Evolutionary conservation across 176 grass and related monocot species (phyloP).

Genomic region (Aegilops longissima): DNA sequence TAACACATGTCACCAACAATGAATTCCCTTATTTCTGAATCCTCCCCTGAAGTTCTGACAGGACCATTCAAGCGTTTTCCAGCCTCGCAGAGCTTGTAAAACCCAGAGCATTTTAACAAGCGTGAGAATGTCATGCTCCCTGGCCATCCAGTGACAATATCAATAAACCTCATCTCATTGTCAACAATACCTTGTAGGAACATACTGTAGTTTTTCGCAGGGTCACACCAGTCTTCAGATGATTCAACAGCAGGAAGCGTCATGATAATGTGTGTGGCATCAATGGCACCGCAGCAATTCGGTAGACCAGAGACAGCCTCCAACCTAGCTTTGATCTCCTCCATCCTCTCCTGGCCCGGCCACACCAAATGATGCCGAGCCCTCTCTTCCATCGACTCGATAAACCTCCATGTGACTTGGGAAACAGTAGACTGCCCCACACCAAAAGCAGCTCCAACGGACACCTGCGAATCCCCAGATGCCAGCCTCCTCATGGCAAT

Average conservation of each 20-base stretch:
- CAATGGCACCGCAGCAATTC: conserved; percentile 86
- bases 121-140: conserved; percentile 80
- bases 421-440: conserved; percentile 97
- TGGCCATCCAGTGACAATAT: conserved; percentile 89
- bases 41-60: conserved; percentile 47
- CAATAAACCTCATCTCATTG: conserved; percentile 91
- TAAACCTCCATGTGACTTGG: conserved; percentile 97
- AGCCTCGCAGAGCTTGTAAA: conserved; percentile 76
- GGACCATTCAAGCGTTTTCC: conserved; percentile 63
- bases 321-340: conserved; percentile 66
- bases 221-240: conserved; percentile 90
- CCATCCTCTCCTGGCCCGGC: conserved; percentile 61
- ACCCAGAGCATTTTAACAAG: conserved; percentile 76
- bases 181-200: conserved; percentile 91
- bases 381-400: conserved; percentile 95
- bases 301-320: conserved; percentile 61
- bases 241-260: conserved; percentile 86
- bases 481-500: conserved; percentile 93
- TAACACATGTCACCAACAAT: conserved; percentile 72
- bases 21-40: conserved; percentile 77
- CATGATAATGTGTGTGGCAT: conserved; percentile 95
- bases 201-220: conserved; percentile 91
- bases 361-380: conserved; percentile 74
- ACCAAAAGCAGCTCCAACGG: conserved; percentile 84
- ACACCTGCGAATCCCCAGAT: conserved; percentile 92